A percentile compares a stretch with the other conserved stretches of the same genome.
Evolutionary conservation across 441 rosid genomes (phyloP).

Genomic region (Euphorbia celastroides): DNA sequence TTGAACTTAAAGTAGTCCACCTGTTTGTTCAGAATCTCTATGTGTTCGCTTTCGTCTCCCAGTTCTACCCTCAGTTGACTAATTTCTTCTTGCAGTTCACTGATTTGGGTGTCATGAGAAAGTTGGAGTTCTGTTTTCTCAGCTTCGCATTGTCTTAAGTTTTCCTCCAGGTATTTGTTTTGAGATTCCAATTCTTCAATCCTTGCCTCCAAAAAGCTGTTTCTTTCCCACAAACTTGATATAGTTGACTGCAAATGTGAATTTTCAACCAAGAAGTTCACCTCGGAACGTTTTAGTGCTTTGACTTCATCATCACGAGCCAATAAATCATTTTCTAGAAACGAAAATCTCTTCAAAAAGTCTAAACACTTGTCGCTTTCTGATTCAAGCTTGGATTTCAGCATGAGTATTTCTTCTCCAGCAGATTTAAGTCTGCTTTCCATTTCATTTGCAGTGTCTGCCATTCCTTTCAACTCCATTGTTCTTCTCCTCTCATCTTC

Average conservation of each 20-base stretch:
- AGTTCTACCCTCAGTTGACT: slow-evolving; percentile 40
- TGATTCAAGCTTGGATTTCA: slow-evolving; percentile 25
- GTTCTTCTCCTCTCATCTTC: slow-evolving; percentile 37
- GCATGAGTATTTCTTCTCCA: slow-evolving; percentile 22
- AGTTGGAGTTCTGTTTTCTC: slow-evolving; percentile 37
- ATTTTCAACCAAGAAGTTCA: slow-evolving; percentile 37
- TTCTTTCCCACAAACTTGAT: slow-evolving; percentile 31
- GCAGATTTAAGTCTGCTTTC: slow-evolving; percentile 22
- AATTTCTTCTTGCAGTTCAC: slow-evolving; percentile 29
- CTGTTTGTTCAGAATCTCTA: slow-evolving; percentile 47
- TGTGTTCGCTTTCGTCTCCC: slow-evolving; percentile 24
- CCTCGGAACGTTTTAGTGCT: slow-evolving; percentile 30
- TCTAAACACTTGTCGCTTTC: slow-evolving; percentile 31
- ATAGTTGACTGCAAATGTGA: slow-evolving; percentile 36
- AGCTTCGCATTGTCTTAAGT: slow-evolving; percentile 26
- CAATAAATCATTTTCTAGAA: slow-evolving; percentile 22
- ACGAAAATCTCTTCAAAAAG: slow-evolving; percentile 29
- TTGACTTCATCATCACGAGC: slow-evolving; percentile 28
- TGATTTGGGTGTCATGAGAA: slow-evolving; percentile 23
- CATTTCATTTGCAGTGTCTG: slow-evolving; percentile 20
- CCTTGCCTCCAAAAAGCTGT: slow-evolving; percentile 30
- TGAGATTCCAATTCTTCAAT: slow-evolving; percentile 35
- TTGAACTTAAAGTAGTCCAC: slow-evolving; percentile 42
- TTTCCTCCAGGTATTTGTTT: slow-evolving; percentile 31
- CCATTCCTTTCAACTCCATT: slow-evolving; percentile 34